These are phyloP conservation scores for Mycothermus thermophilus DNA, from an alignment of 495 filamentous ascomycete species.

Conservation along the genomic window DNA sequence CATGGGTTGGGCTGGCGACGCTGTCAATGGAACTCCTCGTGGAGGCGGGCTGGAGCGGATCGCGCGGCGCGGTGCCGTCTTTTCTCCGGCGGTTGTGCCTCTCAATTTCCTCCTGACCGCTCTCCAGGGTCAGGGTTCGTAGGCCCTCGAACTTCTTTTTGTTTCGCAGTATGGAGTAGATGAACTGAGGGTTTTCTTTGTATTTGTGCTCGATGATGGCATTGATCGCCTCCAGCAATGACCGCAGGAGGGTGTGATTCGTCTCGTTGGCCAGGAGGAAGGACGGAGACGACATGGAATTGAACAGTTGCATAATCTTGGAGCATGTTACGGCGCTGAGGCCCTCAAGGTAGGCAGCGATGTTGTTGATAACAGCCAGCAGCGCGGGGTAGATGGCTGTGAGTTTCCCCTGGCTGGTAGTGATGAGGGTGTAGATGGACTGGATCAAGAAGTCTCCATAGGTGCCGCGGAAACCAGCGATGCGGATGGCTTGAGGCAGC, in stretches of 20 bases:
- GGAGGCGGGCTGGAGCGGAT: conserved; percentile 33
- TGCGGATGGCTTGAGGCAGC: conserved; percentile 63
- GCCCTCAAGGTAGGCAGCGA: conserved; percentile 68
- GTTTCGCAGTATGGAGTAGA: conserved; percentile 68
- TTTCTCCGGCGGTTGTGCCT: conserved; percentile 62
- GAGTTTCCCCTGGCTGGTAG: conserved; percentile 78
- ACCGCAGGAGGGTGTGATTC: conserved; percentile 70
- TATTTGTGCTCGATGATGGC: conserved; percentile 88
- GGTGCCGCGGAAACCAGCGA: conserved; percentile 71
- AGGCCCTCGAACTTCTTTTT: conserved; percentile 77
- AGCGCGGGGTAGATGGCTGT: conserved; percentile 88
- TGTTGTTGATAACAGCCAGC: conserved; percentile 84
- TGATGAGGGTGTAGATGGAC: conserved; percentile 89
- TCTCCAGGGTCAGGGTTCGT: conserved; percentile 87
- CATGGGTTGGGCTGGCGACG: conserved; percentile 46
- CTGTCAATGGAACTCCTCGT: conserved; percentile 57
- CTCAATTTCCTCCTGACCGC: conserved; percentile 85
- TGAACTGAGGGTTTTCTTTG: conserved; percentile 67
- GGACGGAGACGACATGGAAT: conserved; percentile 85
- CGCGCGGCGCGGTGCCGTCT: conserved; percentile 38
- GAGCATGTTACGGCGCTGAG: conserved; percentile 60
- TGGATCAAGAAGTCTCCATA: conserved; percentile 93
- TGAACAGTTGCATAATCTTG: conserved; percentile 79
- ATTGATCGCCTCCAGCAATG: conserved; percentile 82
- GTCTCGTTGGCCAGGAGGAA: conserved; percentile 93